Evolutionary conservation across 1,284 basidiomycete genomes (phyloP).

Genomic region (Rhodotorula glutinis): DNA sequence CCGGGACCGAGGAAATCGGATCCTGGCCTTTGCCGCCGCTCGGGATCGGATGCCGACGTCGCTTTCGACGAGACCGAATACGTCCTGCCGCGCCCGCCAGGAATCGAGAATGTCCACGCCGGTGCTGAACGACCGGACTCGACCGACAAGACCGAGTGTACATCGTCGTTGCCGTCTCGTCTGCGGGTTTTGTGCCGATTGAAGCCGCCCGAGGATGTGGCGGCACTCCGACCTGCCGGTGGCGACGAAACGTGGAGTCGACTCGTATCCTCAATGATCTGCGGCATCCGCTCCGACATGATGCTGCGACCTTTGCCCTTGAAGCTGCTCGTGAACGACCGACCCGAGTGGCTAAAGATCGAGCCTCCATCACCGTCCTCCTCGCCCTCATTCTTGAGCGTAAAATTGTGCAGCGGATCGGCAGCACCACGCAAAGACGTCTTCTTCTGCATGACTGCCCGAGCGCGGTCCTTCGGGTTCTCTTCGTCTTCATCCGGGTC

Average conservation of each 20-base stretch:
- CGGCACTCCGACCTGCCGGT: background rate
- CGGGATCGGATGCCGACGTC: slow-evolving; percentile 38
- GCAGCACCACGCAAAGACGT: slow-evolving; percentile 65
- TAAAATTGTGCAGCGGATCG: slow-evolving; percentile 45
- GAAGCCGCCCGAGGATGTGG: slow-evolving; percentile 13
- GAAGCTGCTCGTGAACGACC: slow-evolving; percentile 8
- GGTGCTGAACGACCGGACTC: slow-evolving; percentile 40
- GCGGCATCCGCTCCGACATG: slow-evolving; percentile 37
- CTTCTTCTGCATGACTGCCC: slow-evolving; percentile 93
- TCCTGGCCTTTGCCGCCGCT: slow-evolving; percentile 12
- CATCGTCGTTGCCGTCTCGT: slow-evolving; percentile 43
- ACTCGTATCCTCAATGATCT: slow-evolving; percentile 43
- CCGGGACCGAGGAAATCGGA: slow-evolving; percentile 10
- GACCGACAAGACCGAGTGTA: slow-evolving; percentile 42
- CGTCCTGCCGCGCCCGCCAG: slow-evolving; percentile 18
- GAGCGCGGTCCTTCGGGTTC: slow-evolving; percentile 73
- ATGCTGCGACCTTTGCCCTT: slow-evolving; percentile 38
- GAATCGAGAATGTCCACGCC: slow-evolving; percentile 14
- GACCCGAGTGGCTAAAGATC: background rate
- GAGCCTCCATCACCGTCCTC: background rate
- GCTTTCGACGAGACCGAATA: slow-evolving; percentile 35
- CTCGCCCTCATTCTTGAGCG: background rate
- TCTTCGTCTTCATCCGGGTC: slow-evolving; percentile 81
- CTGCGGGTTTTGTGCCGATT: slow-evolving; percentile 38
- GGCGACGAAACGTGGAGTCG: slow-evolving; percentile 23